Evolutionary conservation across 2,329 filamentous ascomycete species (phyloP), one percentile per base, ranked within the genome.

Genomic region (Talaromyces sp.): DNA sequence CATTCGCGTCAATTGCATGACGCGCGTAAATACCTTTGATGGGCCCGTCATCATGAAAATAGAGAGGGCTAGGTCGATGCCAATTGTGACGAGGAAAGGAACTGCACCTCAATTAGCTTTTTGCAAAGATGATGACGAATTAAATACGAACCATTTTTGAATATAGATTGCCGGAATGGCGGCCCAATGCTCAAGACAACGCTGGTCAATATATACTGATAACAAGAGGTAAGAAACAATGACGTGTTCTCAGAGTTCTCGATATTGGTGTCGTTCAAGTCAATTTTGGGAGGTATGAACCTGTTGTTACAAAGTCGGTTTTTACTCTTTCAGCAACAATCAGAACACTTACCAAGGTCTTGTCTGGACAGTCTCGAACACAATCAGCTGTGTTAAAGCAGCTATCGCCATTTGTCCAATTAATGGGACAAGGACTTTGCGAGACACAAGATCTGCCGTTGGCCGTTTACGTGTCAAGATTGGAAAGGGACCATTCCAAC

Each of bases 191-290:
- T 96, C 33, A 99, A 82, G 1, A 98, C 89, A 44, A 98, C 83
- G 4, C 91, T 95, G 0, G 92, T 90, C 27, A 97, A 82, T 42
- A 96, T 96, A 75, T 99, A 99, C 73, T 98, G 93, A 70, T 93
- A 98, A 74, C 92, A 97, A 1, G 90, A 96, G 5, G 93, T 82
- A 33, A 98, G 78, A 79, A 99, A 99, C 1, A 99, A 80, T 0
- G 90, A 87, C 0, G 94, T 96, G 70, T 99, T 98, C 70, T 98
- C 90, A 9, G 92, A 96, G 75, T 98, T 98, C 69, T 89, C 84
- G 59, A 93, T 89, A 72, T 95, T 96, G 28, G 90, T 89, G 70
- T 95, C 89, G 33, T 96, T 85, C 30, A 84, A 85, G 70, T 92
- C 85, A 30, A 96, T 73, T 61, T 87, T 82, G 0, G 95, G 95